Evolutionary conservation across 371 early-diverging fungal species (phyloP).

Genomic region (Mucor velutinosus): DNA sequence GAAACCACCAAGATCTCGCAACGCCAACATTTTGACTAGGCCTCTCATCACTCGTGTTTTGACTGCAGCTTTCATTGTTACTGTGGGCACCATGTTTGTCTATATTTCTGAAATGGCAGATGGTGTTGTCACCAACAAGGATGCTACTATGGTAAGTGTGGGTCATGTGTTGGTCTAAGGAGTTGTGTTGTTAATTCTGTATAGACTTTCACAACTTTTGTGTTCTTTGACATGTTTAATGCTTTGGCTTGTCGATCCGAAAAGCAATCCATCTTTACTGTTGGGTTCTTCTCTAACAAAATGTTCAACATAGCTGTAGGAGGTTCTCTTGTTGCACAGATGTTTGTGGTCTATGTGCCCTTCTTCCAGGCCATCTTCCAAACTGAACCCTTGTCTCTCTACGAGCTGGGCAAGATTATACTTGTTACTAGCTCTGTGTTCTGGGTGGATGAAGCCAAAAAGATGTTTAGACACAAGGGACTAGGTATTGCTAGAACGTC

Average conservation of each 20-base stretch:
- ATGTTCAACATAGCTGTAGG: constrained; percentile 88
- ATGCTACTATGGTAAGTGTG: constrained; percentile 88
- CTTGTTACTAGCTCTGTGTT: constrained; percentile 74
- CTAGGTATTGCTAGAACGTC: constrained; percentile 8
- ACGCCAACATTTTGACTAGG: constrained; percentile 78
- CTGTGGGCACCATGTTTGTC: constrained; percentile 85
- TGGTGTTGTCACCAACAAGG: constrained; percentile 74
- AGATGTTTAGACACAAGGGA: constrained; percentile 19
- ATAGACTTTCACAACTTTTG: constrained; percentile 96
- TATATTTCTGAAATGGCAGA: constrained; percentile 81
- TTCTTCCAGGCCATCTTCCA: constrained; percentile 93
- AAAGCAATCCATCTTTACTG: constrained; percentile 76
- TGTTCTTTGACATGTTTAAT: constrained; percentile 96
- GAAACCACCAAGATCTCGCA: constrained; percentile 77
- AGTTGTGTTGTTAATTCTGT: too few species aligned
- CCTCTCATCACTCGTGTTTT: constrained; percentile 77
- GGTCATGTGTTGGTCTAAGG: not conserved
- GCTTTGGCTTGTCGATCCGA: constrained; percentile 89
- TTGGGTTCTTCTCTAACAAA: constrained; percentile 84
- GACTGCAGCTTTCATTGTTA: constrained; percentile 80
- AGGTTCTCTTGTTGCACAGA: constrained; percentile 83
- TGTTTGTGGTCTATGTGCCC: constrained; percentile 88
- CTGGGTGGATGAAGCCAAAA: constrained; percentile 72
- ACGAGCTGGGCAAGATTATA: constrained; percentile 70
- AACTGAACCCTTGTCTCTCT: constrained; percentile 78